Conservation (phyloP, 345 rosid species). For the Sapria himalayana region DNA sequence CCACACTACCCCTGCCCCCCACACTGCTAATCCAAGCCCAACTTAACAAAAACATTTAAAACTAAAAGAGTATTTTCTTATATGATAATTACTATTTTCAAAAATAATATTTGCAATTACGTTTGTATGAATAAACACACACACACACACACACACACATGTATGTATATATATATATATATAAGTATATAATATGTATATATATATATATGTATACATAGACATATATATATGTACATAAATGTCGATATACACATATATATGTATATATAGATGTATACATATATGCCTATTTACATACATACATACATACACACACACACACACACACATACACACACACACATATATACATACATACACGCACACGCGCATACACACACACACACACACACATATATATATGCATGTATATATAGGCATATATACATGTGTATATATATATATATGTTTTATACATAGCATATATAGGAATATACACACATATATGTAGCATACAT, state of each 20-base stretch:
- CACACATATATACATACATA: not conserved
- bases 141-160: not conserved
- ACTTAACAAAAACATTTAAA: no score
- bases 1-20: no score
- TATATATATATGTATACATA: not conserved
- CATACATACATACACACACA: not conserved
- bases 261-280: not conserved
- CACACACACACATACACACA: not conserved
- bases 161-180: not conserved
- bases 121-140: not conserved
- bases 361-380: not conserved
- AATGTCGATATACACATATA: not conserved
- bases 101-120: no score
- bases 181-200: not conserved
- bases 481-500: not conserved
- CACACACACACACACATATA: not conserved
- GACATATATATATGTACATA: not conserved
- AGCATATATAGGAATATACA: not conserved
- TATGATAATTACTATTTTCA: no score
- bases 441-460: not conserved
- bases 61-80: no score
- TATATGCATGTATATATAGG: not conserved
- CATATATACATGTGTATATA: not conserved
- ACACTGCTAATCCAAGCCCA: no score
- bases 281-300: not conserved